Base-by-base conservation (phyloP, 2,329 filamentous ascomycete species). In the Remersonia thermophila region DNA sequence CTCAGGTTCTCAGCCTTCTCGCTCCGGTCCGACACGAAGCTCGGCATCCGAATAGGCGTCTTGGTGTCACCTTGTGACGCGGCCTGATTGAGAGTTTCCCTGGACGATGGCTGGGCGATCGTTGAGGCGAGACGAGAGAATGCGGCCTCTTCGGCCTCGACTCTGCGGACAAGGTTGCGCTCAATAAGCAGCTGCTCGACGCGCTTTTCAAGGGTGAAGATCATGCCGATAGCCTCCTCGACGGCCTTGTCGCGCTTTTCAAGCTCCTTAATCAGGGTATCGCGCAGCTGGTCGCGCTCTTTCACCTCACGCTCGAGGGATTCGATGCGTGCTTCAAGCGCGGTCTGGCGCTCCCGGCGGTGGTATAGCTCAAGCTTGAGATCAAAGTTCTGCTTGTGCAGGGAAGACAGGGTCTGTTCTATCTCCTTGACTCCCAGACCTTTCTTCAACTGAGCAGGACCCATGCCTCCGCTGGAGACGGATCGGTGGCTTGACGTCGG, bases 311-410 rank as follows among this genome's bases (percentile, higher is more conserved):
- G 54, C 42, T 75, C 69, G 13, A 82, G 58, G 4, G 54, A 54
- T 27, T 74, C 67, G n/a, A 77, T 47, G 28, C 66, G 63, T 25
- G 68, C 63, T 49, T 83, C 77, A 3, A 42, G 34, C 15, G 60
- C 60, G 7, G 64, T 65, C 49, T 80, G 76, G 36, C 70, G 67
- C 55, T 84, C 72, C 18, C 80, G 67, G 6, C 77, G 68, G 50
- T 84, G 78, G 47, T 71, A 82, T 1, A 85, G 56, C 51, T 84
- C 79, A 23, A 84, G 62, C 54, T 85, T 84, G 29, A 85, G 64
- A 46, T 83, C 79, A 47, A 84, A 85, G 49, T 84, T 85, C 56
- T 83, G 73, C 52, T 85, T 85, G 54, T 79, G 75, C 15, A 84
- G 58, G 2, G 65, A 77, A 4, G 79, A 80, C 35, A 83, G 59